phyloP scores from a whole-genome alignment of 1,284 basidiomycete genomes.

The Ganoderma sinense region DNA sequence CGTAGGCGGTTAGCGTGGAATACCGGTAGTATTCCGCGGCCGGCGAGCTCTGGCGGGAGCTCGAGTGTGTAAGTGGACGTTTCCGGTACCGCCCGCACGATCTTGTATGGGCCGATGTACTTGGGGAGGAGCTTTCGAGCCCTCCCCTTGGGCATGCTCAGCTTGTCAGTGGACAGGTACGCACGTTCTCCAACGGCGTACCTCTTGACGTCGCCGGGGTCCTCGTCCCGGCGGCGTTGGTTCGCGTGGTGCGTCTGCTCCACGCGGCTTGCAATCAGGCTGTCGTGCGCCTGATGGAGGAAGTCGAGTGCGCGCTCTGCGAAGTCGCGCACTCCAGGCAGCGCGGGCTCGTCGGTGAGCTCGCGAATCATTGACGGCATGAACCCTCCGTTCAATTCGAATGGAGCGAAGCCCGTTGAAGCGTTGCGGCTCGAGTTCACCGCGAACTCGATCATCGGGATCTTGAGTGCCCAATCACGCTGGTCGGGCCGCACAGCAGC shows the following conservation, averaged over 20 bases:
- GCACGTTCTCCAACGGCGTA: conserved; percentile 35
- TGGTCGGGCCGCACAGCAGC: conserved; percentile 42
- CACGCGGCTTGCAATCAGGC: conserved; percentile 34
- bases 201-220: neutral
- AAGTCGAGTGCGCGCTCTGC: conserved; percentile 20
- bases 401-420: conserved; percentile 45
- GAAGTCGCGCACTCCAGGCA: conserved; percentile 7
- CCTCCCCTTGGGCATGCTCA: conserved; percentile 41
- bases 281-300: conserved; percentile 36
- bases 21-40: too few relatives aligned
- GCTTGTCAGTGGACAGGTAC: conserved; percentile 44
- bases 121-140: conserved; percentile 41
- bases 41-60: too few relatives aligned
- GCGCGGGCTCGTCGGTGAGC: neutral
- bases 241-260: conserved; percentile 38
- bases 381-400: conserved; percentile 46
- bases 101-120: too few relatives aligned
- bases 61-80: too few relatives aligned
- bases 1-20: too few relatives aligned
- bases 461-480: conserved; percentile 41
- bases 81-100: too few relatives aligned
- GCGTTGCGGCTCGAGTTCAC: conserved; percentile 42
- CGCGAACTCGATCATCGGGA: conserved; percentile 45
- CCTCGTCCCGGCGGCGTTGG: conserved; percentile 23
- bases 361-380: conserved; percentile 14